phyloP scores from a whole-genome alignment of 169 alveolate genomes.

The Cryptosporidium canis region DNA sequence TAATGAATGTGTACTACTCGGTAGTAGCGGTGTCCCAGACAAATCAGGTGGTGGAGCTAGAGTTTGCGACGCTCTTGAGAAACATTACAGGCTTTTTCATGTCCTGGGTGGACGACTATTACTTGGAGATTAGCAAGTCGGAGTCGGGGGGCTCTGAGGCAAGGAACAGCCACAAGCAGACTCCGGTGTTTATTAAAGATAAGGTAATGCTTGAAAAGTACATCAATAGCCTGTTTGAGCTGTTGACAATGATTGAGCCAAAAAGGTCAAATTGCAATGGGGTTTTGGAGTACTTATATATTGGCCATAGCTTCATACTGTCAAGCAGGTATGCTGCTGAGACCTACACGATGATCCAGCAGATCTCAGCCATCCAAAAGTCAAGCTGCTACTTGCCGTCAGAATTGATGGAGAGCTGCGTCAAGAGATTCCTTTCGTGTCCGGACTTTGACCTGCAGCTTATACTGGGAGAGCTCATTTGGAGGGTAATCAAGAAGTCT shows the following conservation, averaged over 20 bases:
- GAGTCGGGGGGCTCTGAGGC: neutral
- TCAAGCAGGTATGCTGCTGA: constrained; percentile 71
- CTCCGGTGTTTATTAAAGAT: constrained; percentile 38
- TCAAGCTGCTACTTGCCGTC: neutral
- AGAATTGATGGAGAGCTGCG: constrained; percentile 1
- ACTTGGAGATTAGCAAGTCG: neutral
- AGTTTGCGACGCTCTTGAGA: constrained; percentile 65
- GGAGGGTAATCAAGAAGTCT: constrained; percentile 47
- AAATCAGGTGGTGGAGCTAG: constrained; percentile 39
- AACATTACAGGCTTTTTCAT: constrained; percentile 67
- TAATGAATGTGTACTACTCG: constrained; percentile 9
- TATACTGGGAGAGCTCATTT: constrained; percentile 48
- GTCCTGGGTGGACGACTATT: constrained; percentile 68
- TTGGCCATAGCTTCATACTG: constrained; percentile 48
- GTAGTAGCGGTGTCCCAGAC: constrained; percentile 1
- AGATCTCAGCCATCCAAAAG: neutral
- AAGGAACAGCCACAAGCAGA: neutral
- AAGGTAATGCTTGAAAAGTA: constrained; percentile 43
- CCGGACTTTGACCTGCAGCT: constrained; percentile 68
- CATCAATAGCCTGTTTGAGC: constrained; percentile 31
- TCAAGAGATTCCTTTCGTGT: constrained; percentile 37
- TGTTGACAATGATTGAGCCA: constrained; percentile 45
- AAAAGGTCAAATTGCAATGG: constrained; percentile 67
- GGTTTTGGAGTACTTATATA: constrained; percentile 38
- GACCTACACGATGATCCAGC: constrained; percentile 66